Conservation (phyloP, 129 eudicot genomes). For the Daucus carota region DH1_v3.0 NC_030381.2:46888001-46888500, state of each 20-base stretch:
- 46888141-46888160: too few relatives aligned
- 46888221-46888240: not conserved
- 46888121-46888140: too few relatives aligned
- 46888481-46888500: constrained; percentile 50
- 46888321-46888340: not conserved
- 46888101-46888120: too few relatives aligned
- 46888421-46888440: constrained; percentile 25
- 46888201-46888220: not conserved
- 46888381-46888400: constrained; percentile 38
- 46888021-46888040: too few relatives aligned
- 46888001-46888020: too few relatives aligned
- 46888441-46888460: constrained; percentile 41
- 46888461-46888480: constrained; percentile 30
- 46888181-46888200: not conserved
- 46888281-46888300: not conserved
- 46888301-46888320: not conserved
- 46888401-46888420: constrained; percentile 16
- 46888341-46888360: not conserved
- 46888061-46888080: too few relatives aligned
- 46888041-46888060: too few relatives aligned
- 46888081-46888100: too few relatives aligned
- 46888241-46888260: not conserved
- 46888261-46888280: not conserved
- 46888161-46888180: not conserved
- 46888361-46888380: constrained; percentile 48